Percentiles rank a stretch among this genome's conserved stretches.
phyloP scores from a whole-genome alignment of 176 grass and related monocot genomes.

The barley (Hordeum vulgare) region MorexV3_pseudomolecules_assembly NC_058524.1:515634640-515635139 shows the following conservation, averaged over 20 bases:
- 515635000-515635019: slow-evolving; percentile 76
- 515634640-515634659: not conserved
- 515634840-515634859: slow-evolving; percentile 2
- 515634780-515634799: slow-evolving; percentile 1
- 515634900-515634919: not conserved
- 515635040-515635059: slow-evolving; percentile 83
- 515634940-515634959: not conserved
- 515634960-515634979: slow-evolving; percentile 44
- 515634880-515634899: slow-evolving; percentile 12
- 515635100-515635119: slow-evolving; percentile 58
- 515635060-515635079: slow-evolving; percentile 78
- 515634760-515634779: slow-evolving; percentile 19
- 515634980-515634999: slow-evolving; percentile 78
- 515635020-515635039: slow-evolving; percentile 80
- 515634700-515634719: slow-evolving; percentile 19
- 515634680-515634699: not conserved
- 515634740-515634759: slow-evolving; percentile 6
- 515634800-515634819: slow-evolving; percentile 27
- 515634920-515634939: not conserved
- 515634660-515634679: not conserved
- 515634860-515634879: slow-evolving; percentile 34
- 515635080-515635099: slow-evolving; percentile 60
- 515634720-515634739: not conserved
- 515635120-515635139: slow-evolving; percentile 96
- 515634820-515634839: slow-evolving; percentile 41